Conservation (phyloP, 305 asterid species). For the Coffea humblotiana region DNA sequence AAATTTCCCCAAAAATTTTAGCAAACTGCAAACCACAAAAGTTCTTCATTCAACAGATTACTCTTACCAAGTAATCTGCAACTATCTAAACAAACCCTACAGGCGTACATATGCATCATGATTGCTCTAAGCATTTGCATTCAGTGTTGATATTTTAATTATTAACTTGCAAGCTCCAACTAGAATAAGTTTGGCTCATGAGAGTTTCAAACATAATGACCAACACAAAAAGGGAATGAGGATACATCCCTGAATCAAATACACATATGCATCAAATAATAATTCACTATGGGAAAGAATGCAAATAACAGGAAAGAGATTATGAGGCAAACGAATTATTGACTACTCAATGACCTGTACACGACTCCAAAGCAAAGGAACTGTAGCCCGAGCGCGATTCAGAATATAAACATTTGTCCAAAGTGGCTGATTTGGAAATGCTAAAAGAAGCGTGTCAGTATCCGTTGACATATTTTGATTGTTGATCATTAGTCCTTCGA, state of each 20-base stretch:
- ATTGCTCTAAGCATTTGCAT: background rate
- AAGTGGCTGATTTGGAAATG: slow-evolving; percentile 85
- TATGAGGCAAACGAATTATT: background rate
- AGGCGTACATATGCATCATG: background rate
- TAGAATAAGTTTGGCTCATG: background rate
- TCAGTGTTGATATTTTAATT: background rate
- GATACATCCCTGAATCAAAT: background rate
- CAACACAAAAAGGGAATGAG: too few species aligned
- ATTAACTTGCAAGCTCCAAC: background rate
- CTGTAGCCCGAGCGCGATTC: slow-evolving; percentile 67
- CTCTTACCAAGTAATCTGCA: background rate
- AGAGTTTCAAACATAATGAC: background rate
- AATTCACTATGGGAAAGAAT: background rate
- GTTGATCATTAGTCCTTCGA: slow-evolving; percentile 73
- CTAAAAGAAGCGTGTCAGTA: slow-evolving; percentile 75
- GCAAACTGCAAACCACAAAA: background rate
- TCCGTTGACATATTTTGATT: slow-evolving; percentile 75
- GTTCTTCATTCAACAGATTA: slow-evolving; percentile 1
- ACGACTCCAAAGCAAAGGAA: slow-evolving; percentile 91
- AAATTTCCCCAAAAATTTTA: background rate
- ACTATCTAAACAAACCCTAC: background rate
- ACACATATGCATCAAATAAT: background rate
- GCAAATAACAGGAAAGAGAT: background rate
- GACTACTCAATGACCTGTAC: slow-evolving; percentile 59
- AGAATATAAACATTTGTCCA: slow-evolving; percentile 83